Percentiles rank a stretch among this genome's conserved stretches.
These are phyloP conservation scores for Acacia pycnantha DNA, from an alignment of 331 rosid species.

Conservation along the genomic window DNA sequence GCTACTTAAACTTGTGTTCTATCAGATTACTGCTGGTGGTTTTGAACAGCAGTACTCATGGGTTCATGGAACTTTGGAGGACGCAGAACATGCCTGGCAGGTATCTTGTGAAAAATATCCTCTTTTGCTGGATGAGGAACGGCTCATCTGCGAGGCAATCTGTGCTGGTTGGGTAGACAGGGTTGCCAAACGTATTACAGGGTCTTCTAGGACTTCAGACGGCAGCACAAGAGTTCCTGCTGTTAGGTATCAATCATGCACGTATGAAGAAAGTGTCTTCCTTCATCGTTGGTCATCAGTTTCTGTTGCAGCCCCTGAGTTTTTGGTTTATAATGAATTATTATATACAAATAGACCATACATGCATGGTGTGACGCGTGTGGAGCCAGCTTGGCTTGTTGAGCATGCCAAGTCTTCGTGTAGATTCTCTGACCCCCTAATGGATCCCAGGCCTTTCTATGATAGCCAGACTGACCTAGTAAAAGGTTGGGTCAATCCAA, in stretches of 20 bases:
- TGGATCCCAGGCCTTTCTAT: constrained; percentile 66
- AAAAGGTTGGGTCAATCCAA: constrained; percentile 60
- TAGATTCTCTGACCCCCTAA: constrained; percentile 57
- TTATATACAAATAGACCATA: constrained; percentile 70
- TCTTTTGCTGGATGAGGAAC: constrained; percentile 68
- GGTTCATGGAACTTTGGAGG: constrained; percentile 62
- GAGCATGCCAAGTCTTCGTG: constrained; percentile 73
- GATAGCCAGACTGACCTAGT: constrained; percentile 64
- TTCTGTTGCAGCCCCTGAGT: constrained; percentile 67
- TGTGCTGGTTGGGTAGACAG: constrained; percentile 99
- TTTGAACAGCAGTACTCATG: constrained; percentile 60
- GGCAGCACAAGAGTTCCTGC: constrained; percentile 46
- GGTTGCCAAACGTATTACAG: constrained; percentile 77
- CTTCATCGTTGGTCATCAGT: constrained; percentile 75
- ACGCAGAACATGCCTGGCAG: constrained; percentile 65
- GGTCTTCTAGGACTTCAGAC: constrained; percentile 41
- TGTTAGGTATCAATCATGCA: constrained; percentile 68
- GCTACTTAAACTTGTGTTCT: constrained; percentile 67
- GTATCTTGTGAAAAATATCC: constrained; percentile 56
- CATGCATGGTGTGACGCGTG: constrained; percentile 85
- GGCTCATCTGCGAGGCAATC: constrained; percentile 75
- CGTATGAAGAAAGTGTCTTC: constrained; percentile 66
- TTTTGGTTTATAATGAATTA: constrained; percentile 83
- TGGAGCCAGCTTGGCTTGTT: constrained; percentile 83
- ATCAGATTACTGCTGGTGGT: constrained; percentile 44